A percentile compares a stretch with the other conserved stretches of the same genome.
Evolutionary conservation across 805 yeast genomes (phyloP).

Genomic region (Monosporozyma servazzii): DNA sequence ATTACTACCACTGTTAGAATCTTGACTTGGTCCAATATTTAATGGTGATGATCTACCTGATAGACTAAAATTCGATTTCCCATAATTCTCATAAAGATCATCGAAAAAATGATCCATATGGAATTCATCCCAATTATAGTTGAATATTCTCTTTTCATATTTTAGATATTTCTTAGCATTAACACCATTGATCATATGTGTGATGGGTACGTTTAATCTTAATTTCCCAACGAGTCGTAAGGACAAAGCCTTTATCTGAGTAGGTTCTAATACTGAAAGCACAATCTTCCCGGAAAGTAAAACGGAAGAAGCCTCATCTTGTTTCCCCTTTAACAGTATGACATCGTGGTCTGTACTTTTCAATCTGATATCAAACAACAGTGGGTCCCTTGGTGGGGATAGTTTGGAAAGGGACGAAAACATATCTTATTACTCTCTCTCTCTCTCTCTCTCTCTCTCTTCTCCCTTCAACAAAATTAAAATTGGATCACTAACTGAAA

Average conservation of each 20-base stretch:
- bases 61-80: conserved; percentile 9
- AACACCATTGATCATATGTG: conserved; percentile 29
- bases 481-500: no score
- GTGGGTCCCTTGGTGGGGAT: conserved; percentile 18
- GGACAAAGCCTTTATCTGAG: conserved; percentile 53
- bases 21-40: not conserved
- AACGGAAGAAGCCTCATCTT: conserved; percentile 68
- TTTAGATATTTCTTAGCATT: conserved; percentile 40
- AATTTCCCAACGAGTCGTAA: conserved; percentile 59
- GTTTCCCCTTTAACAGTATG: conserved; percentile 67
- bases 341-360: conserved; percentile 59
- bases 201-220: conserved; percentile 47
- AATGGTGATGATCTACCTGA: conserved; percentile 14
- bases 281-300: conserved; percentile 71
- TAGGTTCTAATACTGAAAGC: conserved; percentile 66
- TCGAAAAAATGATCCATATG: conserved; percentile 40
- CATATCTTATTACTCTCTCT: conserved; percentile 5
- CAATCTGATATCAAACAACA: conserved; percentile 47
- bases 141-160: conserved; percentile 58
- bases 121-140: conserved; percentile 66
- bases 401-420: conserved; percentile 10
- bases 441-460: no score
- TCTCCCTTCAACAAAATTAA: no score
- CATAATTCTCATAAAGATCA: conserved; percentile 17
- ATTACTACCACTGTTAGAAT: not conserved